A percentile compares a stretch with the other conserved stretches of the same genome.
Evolutionary conservation across 2,329 filamentous ascomycete genomes (phyloP).

Genomic region (Aspergillus nomiae): DNA sequence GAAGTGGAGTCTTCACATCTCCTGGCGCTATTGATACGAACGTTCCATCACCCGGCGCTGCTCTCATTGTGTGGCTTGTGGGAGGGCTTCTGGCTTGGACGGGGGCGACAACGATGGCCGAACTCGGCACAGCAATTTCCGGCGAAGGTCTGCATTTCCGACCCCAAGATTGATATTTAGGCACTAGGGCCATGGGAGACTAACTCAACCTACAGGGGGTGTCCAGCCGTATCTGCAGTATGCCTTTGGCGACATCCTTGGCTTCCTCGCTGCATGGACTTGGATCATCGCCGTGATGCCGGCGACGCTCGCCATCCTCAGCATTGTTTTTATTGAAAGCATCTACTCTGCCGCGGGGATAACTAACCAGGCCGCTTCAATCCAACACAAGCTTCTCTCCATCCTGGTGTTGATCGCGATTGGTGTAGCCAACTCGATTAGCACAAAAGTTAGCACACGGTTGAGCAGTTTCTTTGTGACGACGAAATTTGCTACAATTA

Average conservation of each 20-base stretch:
- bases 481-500: slow-evolving; percentile 17
- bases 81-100: slow-evolving; percentile 21
- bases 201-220: slow-evolving; percentile 4
- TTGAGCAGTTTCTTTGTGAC: slow-evolving; percentile 19
- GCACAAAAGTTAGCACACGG: slow-evolving; percentile 18
- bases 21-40: slow-evolving; percentile 21
- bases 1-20: slow-evolving; percentile 21
- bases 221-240: slow-evolving; percentile 22
- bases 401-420: slow-evolving; percentile 14
- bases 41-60: slow-evolving; percentile 19
- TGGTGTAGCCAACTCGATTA: slow-evolving; percentile 18
- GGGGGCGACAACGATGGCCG: slow-evolving; percentile 20
- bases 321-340: slow-evolving; percentile 23
- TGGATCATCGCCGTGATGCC: slow-evolving; percentile 23
- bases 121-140: slow-evolving; percentile 20
- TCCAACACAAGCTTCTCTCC: slow-evolving; percentile 16
- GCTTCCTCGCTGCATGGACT: slow-evolving; percentile 22
- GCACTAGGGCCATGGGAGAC: neutral
- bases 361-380: slow-evolving; percentile 8
- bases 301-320: slow-evolving; percentile 19
- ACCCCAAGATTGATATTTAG: too few relatives aligned
- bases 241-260: slow-evolving; percentile 21
- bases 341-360: slow-evolving; percentile 17
- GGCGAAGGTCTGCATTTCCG: slow-evolving; percentile 15
- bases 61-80: slow-evolving; percentile 19